phyloP scores from a whole-genome alignment of 495 filamentous ascomycete genomes.

The Chaetomium cochliodes region DNA sequence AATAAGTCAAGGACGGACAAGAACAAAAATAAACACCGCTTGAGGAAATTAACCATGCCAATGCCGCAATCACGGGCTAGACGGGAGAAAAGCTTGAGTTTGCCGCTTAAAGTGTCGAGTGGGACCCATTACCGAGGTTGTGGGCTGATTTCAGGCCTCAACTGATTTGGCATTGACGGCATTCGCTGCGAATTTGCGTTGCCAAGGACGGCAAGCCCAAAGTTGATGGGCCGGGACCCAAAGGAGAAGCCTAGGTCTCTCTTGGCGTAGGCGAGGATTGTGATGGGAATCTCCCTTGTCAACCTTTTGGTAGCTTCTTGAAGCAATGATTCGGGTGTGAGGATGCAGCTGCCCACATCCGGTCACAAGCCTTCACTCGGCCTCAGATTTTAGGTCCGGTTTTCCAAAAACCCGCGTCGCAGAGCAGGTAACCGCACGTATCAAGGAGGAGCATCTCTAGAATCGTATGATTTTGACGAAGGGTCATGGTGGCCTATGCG shows the following conservation, averaged over 20 bases:
- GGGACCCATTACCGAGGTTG: conserved; percentile 15
- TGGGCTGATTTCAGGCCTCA: not conserved
- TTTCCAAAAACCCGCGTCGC: not conserved
- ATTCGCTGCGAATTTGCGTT: not conserved
- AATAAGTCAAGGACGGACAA: not conserved
- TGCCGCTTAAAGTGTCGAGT: conserved; percentile 2
- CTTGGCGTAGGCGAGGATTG: not conserved
- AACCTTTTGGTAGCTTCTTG: not conserved
- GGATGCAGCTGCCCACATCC: not conserved
- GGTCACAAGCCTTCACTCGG: not conserved
- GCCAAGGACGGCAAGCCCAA: not conserved
- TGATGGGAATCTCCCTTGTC: not conserved
- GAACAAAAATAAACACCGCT: not conserved
- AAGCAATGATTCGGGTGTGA: not conserved
- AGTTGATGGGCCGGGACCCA: not conserved
- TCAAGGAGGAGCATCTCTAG: not conserved
- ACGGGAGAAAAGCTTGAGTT: conserved; percentile 4
- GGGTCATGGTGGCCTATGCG: not conserved
- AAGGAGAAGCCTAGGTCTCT: not conserved
- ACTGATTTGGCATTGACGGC: not conserved
- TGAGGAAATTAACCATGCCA: not conserved
- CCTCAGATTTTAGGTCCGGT: conserved; percentile 1
- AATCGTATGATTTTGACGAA: not conserved
- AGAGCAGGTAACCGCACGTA: not conserved
- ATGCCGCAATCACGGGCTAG: not conserved